Percentiles rank a stretch among this genome's conserved stretches.
phyloP scores from a whole-genome alignment of 345 rosid genomes.

The Atalantia buxifolia region DNA sequence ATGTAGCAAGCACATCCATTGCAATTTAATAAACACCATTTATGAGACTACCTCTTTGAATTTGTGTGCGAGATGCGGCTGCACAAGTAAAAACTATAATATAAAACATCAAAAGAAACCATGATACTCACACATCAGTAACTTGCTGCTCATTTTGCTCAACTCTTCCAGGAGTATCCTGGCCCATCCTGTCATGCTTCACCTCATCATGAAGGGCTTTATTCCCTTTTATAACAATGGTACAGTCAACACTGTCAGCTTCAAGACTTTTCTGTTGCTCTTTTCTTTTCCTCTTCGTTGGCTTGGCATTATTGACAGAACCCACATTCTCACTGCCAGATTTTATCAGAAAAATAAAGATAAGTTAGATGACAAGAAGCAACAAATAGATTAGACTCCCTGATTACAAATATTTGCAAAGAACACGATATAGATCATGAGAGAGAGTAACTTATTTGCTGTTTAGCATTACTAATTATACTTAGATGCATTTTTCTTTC shows the following conservation, averaged over 20 bases:
- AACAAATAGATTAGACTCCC: neutral
- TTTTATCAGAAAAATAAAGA: neutral
- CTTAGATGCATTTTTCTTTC: neutral
- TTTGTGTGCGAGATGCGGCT: neutral
- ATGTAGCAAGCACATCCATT: neutral
- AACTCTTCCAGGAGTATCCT: neutral
- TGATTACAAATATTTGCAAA: neutral
- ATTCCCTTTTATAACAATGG: neutral
- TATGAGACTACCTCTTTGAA: neutral
- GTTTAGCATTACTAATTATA: neutral
- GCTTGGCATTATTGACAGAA: conserved; percentile 10
- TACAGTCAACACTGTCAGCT: neutral
- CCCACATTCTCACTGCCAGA: neutral
- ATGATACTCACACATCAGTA: conserved; percentile 20
- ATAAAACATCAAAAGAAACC: conserved; percentile 4
- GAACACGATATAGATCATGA: neutral
- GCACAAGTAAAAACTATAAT: neutral
- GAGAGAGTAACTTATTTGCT: neutral
- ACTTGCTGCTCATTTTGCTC: conserved; percentile 27
- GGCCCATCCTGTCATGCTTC: neutral
- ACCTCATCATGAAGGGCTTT: neutral
- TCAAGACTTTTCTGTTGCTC: neutral
- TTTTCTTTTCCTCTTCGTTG: conserved; percentile 22
- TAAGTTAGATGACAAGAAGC: neutral
- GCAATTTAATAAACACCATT: neutral